phyloP scores from a whole-genome alignment of 208 protist species.

The Crithidia thermophila region DNA sequence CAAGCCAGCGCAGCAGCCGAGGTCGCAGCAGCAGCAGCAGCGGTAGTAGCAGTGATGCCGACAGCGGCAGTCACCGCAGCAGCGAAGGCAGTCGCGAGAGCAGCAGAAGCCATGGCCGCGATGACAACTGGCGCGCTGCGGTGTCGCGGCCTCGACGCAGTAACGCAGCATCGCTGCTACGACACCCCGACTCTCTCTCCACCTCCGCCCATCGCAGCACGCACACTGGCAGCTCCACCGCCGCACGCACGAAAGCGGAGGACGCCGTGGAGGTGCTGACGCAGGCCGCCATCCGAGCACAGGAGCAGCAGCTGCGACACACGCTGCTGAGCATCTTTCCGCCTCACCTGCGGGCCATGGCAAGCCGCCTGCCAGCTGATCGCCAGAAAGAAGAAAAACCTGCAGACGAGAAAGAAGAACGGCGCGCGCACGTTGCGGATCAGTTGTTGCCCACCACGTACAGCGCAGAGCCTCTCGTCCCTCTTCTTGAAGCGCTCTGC shows the following conservation, averaged over 20 bases:
- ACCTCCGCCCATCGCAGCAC: background rate
- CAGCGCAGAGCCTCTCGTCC: slow-evolving; percentile 25
- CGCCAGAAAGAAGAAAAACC: background rate
- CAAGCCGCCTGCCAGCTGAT: background rate
- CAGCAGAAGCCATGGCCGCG: no score
- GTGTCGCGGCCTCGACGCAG: no score
- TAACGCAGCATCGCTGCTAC: background rate
- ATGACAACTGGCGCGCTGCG: no score
- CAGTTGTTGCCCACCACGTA: background rate
- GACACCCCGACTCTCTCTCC: background rate
- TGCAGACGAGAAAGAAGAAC: no score
- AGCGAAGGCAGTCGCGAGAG: no score
- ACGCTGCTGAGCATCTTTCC: slow-evolving; percentile 39
- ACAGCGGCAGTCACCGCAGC: no score
- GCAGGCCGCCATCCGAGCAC: slow-evolving; percentile 12
- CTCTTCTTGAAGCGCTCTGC: slow-evolving; percentile 42
- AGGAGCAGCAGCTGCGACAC: slow-evolving; percentile 32
- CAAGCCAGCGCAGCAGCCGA: background rate
- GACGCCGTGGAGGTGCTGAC: background rate
- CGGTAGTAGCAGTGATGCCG: background rate
- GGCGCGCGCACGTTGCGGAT: no score
- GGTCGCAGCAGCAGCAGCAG: background rate
- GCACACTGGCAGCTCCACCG: background rate
- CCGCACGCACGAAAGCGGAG: background rate
- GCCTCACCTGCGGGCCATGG: slow-evolving; percentile 1